A percentile compares a stretch with the other conserved stretches of the same genome.
phyloP scores from a whole-genome alignment of 2,329 filamentous ascomycete genomes.

The Fusarium papillatum region DNA sequence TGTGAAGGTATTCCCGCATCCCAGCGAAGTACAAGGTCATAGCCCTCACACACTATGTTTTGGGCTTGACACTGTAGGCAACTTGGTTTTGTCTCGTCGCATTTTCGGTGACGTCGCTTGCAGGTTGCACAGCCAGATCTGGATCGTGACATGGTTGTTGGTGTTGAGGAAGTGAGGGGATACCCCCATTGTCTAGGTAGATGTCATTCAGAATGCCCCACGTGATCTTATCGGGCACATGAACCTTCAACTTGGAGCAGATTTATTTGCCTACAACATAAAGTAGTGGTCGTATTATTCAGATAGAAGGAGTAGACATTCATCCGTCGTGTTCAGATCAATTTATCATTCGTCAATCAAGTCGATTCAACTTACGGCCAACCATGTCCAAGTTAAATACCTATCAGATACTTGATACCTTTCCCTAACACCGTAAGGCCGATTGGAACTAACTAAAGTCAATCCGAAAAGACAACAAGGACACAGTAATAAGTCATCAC shows the following conservation, averaged over 20 bases:
- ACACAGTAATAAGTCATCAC: not conserved
- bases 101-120: constrained; percentile 38
- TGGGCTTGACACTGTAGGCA: constrained; percentile 27
- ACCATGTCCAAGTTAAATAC: not conserved
- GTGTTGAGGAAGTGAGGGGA: not conserved
- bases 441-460: no score
- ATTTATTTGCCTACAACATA: not conserved
- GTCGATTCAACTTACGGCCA: not conserved
- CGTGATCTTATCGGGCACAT: not conserved
- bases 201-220: not conserved
- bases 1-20: constrained; percentile 30
- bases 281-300: not conserved
- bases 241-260: not conserved
- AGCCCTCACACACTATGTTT: constrained; percentile 25
- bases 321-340: not conserved
- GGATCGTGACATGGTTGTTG: constrained; percentile 30
- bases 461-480: not conserved
- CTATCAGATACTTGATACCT: no score
- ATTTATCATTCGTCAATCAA: not conserved
- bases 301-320: not conserved
- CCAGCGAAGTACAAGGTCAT: constrained; percentile 31
- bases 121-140: constrained; percentile 34
- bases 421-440: no score
- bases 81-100: constrained; percentile 31
- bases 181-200: not conserved